Percentiles rank a stretch among this genome's conserved stretches.
Evolutionary conservation across 495 filamentous ascomycete species (phyloP).

Genomic region (Jackrogersella multiformis): DNA sequence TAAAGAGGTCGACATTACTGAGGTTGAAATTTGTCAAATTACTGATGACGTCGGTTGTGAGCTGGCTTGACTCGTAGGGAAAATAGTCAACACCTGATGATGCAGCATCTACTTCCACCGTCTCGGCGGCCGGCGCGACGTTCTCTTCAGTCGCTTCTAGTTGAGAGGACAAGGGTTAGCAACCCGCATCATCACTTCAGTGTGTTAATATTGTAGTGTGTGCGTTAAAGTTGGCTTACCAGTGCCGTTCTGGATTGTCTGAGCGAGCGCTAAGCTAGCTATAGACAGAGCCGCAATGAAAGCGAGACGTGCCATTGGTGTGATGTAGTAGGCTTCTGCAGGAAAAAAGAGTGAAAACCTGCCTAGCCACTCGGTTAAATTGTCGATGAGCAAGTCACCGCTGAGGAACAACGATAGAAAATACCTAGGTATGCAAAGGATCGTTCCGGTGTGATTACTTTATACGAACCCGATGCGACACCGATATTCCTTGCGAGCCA

Average conservation of each 20-base stretch:
- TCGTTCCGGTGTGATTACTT: constrained; percentile 20
- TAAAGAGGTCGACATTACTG: constrained; percentile 35
- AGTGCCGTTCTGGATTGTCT: constrained; percentile 29
- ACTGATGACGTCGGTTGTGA: constrained; percentile 49
- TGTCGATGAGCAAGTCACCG: neutral
- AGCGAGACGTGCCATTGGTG: constrained; percentile 29
- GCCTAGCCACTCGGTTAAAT: constrained; percentile 24
- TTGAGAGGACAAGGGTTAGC: constrained; percentile 22
- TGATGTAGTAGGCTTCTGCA: constrained; percentile 12
- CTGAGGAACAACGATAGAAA: constrained; percentile 17
- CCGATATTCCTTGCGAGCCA: constrained; percentile 27
- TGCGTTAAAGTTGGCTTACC: constrained; percentile 27
- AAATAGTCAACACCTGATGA: constrained; percentile 41
- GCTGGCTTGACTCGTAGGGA: constrained; percentile 50
- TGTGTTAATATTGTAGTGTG: constrained; percentile 9
- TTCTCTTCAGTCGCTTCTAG: constrained; percentile 29
- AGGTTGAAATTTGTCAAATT: constrained; percentile 44
- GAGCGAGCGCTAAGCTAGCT: constrained; percentile 32
- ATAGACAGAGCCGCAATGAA: constrained; percentile 37
- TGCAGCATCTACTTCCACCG: constrained; percentile 16
- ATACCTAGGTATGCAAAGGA: constrained; percentile 21
- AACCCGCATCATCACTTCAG: constrained; percentile 6
- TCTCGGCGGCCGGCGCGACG: constrained; percentile 34
- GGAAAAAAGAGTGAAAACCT: neutral
- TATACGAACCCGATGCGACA: constrained; percentile 20